Evolutionary conservation across 2,329 filamentous ascomycete genomes (phyloP), one percentile per base, ranked within the genome.

Genomic region (Ceratocystis cubensis): DNA sequence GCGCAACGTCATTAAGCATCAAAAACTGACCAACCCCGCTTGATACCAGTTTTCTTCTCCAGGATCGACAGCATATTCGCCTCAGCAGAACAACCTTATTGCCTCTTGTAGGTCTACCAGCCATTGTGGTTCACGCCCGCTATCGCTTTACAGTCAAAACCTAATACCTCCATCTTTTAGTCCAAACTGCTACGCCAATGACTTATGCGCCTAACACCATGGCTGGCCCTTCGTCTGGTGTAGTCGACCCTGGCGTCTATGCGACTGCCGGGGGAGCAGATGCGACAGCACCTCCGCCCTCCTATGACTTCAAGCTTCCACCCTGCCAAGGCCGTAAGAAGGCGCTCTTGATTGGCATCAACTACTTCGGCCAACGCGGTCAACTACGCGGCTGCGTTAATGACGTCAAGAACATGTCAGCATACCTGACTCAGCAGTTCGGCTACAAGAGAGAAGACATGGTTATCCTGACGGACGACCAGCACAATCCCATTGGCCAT

Each of bases 401-500:
- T 74, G 93, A 97, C 74, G 93, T 96, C 56, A 89, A 92, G 77
- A 96, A 96, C 78, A 96, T 97, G 91, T 96, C 91, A 25, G 82
- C 83, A 63, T 97, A 96, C 74, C 80, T 97, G 67, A 89, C 90
- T 70, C 85, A 92, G 75, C 86, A 91, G 73, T 96, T 95, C 75
- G 89, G 89, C 37, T 97, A 97, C 76, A 91, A 91, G 77, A 82
- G 91, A 67, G 93, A 96, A 76, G 92, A 97, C 73, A 97, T 97
- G 93, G 93, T 97, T 22, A 87, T 94, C 69, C 82, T 97, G 74
- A 96, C 93, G 48, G 93, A 97, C 74, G 93, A 97, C 74, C 92
- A 96, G 78, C 91, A 96, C 75, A 96, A 96, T 72, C 90, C 91
- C 30, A 96, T 96, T 89, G 96, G 91, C 76, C 91, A 96, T 77